Percentiles rank a stretch among this genome's conserved stretches.
These are phyloP conservation scores for Talaromyces nanjingensis DNA, from an alignment of 495 filamentous ascomycete species.

Conservation along the genomic window DNA sequence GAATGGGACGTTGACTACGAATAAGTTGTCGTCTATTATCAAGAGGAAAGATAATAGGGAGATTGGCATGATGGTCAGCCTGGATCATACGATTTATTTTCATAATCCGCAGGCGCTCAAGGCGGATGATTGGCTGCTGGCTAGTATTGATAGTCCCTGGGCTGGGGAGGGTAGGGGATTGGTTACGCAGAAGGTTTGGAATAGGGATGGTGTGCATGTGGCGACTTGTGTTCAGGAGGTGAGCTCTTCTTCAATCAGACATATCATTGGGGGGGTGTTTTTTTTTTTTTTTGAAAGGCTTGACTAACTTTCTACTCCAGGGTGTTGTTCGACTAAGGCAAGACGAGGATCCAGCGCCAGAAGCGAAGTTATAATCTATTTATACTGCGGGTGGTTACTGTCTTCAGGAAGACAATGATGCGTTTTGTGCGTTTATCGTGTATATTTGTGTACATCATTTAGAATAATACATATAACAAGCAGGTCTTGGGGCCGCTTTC, in stretches of 20 bases:
- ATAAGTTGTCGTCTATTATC: constrained; percentile 8
- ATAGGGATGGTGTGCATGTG: constrained; percentile 71
- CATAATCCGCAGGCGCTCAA: constrained; percentile 72
- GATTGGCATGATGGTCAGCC: constrained; percentile 92
- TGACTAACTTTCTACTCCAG: constrained; percentile 18
- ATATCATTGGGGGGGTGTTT: neutral
- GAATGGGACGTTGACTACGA: constrained; percentile 27
- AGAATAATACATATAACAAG: neutral
- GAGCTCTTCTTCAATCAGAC: constrained; percentile 6
- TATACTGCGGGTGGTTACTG: neutral
- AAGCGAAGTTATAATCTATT: constrained; percentile 1
- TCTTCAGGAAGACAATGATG: neutral
- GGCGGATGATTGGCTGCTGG: constrained; percentile 91
- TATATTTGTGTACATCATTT: neutral
- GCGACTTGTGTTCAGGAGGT: constrained; percentile 82
- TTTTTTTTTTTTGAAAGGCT: neutral
- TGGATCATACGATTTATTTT: constrained; percentile 95
- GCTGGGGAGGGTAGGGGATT: constrained; percentile 81
- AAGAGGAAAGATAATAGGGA: constrained; percentile 7
- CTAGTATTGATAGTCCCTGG: constrained; percentile 93
- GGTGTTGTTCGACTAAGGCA: constrained; percentile 42
- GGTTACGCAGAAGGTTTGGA: constrained; percentile 82
- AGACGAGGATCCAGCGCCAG: constrained; percentile 19
- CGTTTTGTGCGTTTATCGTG: neutral
- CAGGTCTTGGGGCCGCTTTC: neutral